Conservation (phyloP, 495 filamentous ascomycete species). For the Penicillium fimorum region DNA sequence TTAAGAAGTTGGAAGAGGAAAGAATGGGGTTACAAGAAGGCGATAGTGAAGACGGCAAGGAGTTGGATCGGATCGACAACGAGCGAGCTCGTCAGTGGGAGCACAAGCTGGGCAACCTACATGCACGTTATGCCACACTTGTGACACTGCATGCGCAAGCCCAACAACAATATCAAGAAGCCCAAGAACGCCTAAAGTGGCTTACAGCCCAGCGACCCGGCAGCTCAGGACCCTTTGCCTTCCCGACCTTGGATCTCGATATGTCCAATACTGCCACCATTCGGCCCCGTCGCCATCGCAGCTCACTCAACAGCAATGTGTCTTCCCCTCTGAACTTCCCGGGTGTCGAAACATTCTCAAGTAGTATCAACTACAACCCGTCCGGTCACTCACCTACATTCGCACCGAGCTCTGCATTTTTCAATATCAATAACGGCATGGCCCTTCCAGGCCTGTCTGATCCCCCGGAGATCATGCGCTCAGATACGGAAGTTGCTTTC, state of each 20-base stretch:
- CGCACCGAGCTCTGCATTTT: conserved; percentile 48
- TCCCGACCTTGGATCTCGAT: conserved; percentile 45
- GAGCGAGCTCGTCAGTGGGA: conserved; percentile 60
- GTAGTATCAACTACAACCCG: conserved; percentile 42
- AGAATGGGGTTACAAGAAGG: conserved; percentile 46
- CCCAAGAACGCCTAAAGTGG: conserved; percentile 52
- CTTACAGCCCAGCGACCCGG: conserved; percentile 44
- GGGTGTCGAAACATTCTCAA: conserved; percentile 38
- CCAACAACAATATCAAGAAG: conserved; percentile 52
- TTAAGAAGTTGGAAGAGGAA: conserved; percentile 63
- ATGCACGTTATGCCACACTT: conserved; percentile 51
- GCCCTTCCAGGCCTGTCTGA: conserved; percentile 41
- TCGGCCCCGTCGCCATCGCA: conserved; percentile 49
- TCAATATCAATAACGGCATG: conserved; percentile 62
- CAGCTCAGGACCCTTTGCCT: conserved; percentile 43
- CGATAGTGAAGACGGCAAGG: conserved; percentile 50
- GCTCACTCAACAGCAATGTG: conserved; percentile 48
- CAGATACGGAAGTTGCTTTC: conserved; percentile 48
- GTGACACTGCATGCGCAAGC: conserved; percentile 49
- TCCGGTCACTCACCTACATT: conserved; percentile 50
- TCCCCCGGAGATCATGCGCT: conserved; percentile 38
- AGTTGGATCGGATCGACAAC: conserved; percentile 51
- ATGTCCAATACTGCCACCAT: conserved; percentile 41
- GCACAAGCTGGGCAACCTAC: conserved; percentile 44
- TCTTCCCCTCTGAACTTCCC: conserved; percentile 48